Evolutionary conservation across 257 asterid species (phyloP).

Genomic region (Solanum peruvianum): DNA sequence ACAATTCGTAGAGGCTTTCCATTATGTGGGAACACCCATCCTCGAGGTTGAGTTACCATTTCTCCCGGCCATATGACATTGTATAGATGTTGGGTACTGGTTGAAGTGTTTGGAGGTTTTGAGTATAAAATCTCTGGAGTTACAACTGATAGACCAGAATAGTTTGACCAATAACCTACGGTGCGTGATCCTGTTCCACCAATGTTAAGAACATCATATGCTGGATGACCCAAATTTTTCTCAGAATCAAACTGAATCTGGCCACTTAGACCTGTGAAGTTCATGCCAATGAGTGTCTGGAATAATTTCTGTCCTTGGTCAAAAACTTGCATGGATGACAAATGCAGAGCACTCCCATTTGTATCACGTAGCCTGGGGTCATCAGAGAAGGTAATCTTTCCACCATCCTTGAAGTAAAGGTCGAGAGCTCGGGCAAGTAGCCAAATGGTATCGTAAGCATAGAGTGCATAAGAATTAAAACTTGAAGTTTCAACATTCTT

Average conservation of each 20-base stretch:
- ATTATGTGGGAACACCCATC: slow-evolving; percentile 74
- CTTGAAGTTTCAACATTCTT: slow-evolving; percentile 12
- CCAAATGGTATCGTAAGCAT: slow-evolving; percentile 66
- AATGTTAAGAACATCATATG: slow-evolving; percentile 49
- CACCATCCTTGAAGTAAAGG: slow-evolving; percentile 22
- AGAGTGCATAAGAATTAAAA: slow-evolving; percentile 55
- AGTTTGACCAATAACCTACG: slow-evolving; percentile 65
- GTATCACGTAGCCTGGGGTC: slow-evolving; percentile 36
- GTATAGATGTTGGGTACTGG: slow-evolving; percentile 22
- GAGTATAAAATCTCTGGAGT: slow-evolving; percentile 36
- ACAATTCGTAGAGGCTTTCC: slow-evolving; percentile 54
- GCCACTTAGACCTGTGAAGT: slow-evolving; percentile 54
- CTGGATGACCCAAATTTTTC: slow-evolving; percentile 39
- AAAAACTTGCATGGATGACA: slow-evolving; percentile 34
- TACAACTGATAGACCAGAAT: slow-evolving; percentile 37
- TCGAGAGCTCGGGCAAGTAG: slow-evolving; percentile 59
- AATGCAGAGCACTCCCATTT: slow-evolving; percentile 21
- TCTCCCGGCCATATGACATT: slow-evolving; percentile 73
- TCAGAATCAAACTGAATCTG: slow-evolving; percentile 35
- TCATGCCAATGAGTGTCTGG: slow-evolving; percentile 23
- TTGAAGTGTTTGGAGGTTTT: slow-evolving; percentile 32
- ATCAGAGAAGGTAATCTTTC: slow-evolving; percentile 30
- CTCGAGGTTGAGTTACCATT: slow-evolving; percentile 39
- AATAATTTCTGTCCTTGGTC: slow-evolving; percentile 53
- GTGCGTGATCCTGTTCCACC: slow-evolving; percentile 47